Evolutionary conservation across 306 rosid species (phyloP).

Genomic region (Ammopiptanthus mongolicus): DNA sequence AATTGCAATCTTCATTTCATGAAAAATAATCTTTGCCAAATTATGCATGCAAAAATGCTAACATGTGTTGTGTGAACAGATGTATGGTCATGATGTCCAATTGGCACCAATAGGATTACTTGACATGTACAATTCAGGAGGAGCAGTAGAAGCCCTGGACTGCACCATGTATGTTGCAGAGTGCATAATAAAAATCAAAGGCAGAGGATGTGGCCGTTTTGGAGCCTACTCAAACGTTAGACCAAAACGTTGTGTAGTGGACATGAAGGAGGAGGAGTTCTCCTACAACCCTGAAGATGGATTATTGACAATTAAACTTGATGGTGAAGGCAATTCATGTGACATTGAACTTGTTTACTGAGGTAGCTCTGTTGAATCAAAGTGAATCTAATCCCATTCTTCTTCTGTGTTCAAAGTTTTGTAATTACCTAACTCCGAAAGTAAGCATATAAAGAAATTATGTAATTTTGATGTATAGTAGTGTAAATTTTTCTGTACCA

Average conservation of each 20-base stretch:
- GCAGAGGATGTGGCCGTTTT: slow-evolving; percentile 52
- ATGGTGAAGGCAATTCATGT: slow-evolving; percentile 33
- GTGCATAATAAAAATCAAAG: slow-evolving; percentile 33
- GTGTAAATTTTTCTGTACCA: background rate
- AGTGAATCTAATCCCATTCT: background rate
- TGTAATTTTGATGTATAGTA: background rate
- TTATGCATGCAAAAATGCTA: background rate
- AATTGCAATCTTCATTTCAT: background rate
- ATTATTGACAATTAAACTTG: slow-evolving; percentile 39
- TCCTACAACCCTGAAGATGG: slow-evolving; percentile 44
- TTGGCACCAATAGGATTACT: slow-evolving; percentile 66
- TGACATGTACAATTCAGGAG: slow-evolving; percentile 80
- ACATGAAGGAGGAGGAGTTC: slow-evolving; percentile 48
- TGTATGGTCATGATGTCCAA: slow-evolving; percentile 29
- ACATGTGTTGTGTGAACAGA: slow-evolving; percentile 28
- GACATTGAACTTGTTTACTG: slow-evolving; percentile 46
- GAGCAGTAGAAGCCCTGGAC: slow-evolving; percentile 54
- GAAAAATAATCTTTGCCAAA: background rate
- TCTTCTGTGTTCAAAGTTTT: background rate
- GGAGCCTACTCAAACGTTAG: slow-evolving; percentile 57
- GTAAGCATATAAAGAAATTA: background rate
- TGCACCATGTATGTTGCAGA: slow-evolving; percentile 25
- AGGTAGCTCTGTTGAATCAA: background rate
- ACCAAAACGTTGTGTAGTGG: slow-evolving; percentile 51
- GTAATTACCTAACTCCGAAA: background rate